Evolutionary conservation across 768 basidiomycete genomes (phyloP), one percentile per base, ranked within the genome.

Genomic region (Glaciozyma antarctica): DNA sequence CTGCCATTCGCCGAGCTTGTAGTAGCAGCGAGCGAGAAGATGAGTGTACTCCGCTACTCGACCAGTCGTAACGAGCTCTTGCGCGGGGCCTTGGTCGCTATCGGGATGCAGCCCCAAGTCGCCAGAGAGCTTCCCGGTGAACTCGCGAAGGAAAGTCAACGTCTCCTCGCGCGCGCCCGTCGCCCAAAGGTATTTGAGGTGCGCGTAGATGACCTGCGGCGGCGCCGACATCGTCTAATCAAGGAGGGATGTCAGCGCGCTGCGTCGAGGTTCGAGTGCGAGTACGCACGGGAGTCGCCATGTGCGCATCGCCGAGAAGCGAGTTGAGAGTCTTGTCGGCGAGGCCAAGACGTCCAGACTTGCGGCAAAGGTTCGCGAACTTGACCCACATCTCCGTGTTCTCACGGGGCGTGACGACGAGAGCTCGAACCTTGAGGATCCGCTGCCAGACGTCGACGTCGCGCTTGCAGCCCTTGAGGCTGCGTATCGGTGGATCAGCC

Each of bases 401-500:
- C 68, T 95, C 91, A 69, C 88, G 88, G 0, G 95, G 94, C 52
- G 84, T 88, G 32, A 97, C 80, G 26, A 99, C 92, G 60, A 98
- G 81, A 0, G 93, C 90, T 60, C 95, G 84, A 57, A 99, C 91
- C 80, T 97, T 94, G 13, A 99, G 80, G 61, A 98, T 89, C 24
- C 94, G 85, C 76, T 98, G 95, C 95, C 95, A 99, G 7, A 95
- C 91, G 77, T 99, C 95, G 43, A 98, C 94, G 73, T 98, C 95
- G 28, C 90, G 90, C 74, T 98, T 92, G 77, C 93, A 97, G 2
- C 92, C 95, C 79, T 90, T 87, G 48, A 99, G 77, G 65, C 93
- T 93, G 66, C 19, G 21, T 4, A n/a, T 3, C 6, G 43, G 10
- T n/a, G 62, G 32, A 66, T 62, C 44, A 54, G 58, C 24, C n/a